Percentiles rank a stretch among this genome's conserved stretches.
Conservation (phyloP, 1,284 basidiomycete species). For the Microbotryomycetes sp. region DNA sequence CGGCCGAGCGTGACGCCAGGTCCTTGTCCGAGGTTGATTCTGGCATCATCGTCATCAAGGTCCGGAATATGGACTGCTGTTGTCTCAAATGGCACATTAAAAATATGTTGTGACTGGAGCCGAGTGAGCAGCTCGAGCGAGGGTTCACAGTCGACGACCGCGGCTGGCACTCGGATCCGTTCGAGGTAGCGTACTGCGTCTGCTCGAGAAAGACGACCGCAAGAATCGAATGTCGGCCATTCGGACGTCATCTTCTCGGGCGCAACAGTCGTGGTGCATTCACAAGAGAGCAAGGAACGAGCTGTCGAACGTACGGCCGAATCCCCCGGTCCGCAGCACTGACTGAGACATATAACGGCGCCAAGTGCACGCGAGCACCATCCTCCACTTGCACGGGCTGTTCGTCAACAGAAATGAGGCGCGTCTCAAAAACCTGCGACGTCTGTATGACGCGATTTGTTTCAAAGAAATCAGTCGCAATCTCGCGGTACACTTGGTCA, state of each 20-base stretch:
- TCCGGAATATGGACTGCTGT: conserved; percentile 12
- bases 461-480: too few species aligned
- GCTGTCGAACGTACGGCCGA: too few species aligned
- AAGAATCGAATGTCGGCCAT: background rate
- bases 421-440: too few species aligned
- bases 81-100: conserved; percentile 22
- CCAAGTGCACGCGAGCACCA: too few species aligned
- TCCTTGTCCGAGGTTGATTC: conserved; percentile 10
- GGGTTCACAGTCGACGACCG: conserved; percentile 1
- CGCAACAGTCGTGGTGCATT: background rate
- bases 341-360: too few species aligned
- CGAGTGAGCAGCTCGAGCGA: conserved; percentile 17
- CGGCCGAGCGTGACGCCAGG: conserved; percentile 2
- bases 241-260: background rate
- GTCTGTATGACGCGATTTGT: too few species aligned
- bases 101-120: conserved; percentile 11
- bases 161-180: conserved; percentile 6
- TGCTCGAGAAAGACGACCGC: conserved; percentile 1
- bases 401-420: too few species aligned
- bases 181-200: conserved; percentile 15
- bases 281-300: too few species aligned
- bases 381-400: too few species aligned
- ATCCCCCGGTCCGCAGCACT: too few species aligned
- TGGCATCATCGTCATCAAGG: conserved; percentile 7
- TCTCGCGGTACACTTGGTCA: too few species aligned